phyloP scores from a whole-genome alignment of 495 filamentous ascomycete species.

The Achaetomiella virescens region DNA sequence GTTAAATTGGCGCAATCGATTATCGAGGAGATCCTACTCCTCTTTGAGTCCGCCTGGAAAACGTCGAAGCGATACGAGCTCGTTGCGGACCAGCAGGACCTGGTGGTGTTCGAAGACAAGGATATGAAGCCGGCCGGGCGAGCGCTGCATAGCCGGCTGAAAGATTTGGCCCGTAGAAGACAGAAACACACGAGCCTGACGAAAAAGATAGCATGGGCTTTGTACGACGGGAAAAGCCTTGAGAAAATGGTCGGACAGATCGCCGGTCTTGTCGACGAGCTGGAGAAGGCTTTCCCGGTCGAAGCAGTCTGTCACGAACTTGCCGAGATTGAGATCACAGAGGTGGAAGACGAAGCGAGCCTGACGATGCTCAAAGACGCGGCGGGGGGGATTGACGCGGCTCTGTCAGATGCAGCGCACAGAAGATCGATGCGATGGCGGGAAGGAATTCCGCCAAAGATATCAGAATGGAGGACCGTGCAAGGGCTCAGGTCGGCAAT shows the following conservation, averaged over 20 bases:
- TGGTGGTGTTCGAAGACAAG: constrained; percentile 7
- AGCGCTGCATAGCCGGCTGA: not conserved
- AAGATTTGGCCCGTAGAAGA: not conserved
- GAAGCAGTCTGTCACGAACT: constrained; percentile 6
- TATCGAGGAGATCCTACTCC: constrained; percentile 10
- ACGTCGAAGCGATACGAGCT: constrained; percentile 14
- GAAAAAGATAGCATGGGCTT: not conserved
- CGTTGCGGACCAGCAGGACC: constrained; percentile 1
- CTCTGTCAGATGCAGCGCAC: not conserved
- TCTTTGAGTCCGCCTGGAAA: constrained; percentile 10
- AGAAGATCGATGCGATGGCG: constrained; percentile 1
- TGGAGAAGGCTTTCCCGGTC: constrained; percentile 7
- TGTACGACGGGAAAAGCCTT: constrained; percentile 1
- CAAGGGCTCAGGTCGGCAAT: not conserved
- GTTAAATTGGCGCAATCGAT: not conserved
- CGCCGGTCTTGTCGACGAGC: not conserved
- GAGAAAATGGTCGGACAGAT: not conserved
- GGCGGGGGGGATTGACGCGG: constrained; percentile 6
- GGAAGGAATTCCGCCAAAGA: constrained; percentile 4
- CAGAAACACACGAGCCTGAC: not conserved
- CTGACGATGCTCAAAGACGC: constrained; percentile 9
- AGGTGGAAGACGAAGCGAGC: constrained; percentile 14
- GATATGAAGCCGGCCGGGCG: not conserved
- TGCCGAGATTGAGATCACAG: constrained; percentile 10
- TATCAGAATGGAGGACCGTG: not conserved